Percentiles rank a stretch among this genome's conserved stretches.
These are phyloP conservation scores for Pleurotus eryngii DNA, from an alignment of 768 basidiomycete genomes.

Conservation along the genomic window DNA sequence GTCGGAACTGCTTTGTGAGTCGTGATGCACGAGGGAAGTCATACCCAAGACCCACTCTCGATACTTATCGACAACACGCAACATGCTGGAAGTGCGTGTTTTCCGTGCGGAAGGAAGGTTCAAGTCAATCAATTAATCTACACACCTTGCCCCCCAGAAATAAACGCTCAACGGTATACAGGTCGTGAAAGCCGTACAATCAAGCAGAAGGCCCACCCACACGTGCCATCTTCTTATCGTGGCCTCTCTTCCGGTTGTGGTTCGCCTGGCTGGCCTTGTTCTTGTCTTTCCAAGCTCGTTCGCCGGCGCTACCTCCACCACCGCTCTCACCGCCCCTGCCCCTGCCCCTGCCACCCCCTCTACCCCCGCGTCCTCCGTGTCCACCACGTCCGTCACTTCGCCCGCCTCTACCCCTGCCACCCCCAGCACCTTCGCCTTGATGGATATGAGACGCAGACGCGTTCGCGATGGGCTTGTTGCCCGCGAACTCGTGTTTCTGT, in stretches of 20 bases:
- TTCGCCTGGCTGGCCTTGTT: conserved; percentile 73
- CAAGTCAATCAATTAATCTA: no score
- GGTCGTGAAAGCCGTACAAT: background rate
- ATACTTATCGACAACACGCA: no score
- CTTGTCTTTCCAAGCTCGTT: conserved; percentile 72
- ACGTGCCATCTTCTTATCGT: conserved; percentile 85
- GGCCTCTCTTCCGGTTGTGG: conserved; percentile 75
- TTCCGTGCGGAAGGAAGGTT: no score
- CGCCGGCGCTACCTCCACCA: conserved; percentile 40
- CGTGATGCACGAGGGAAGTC: no score
- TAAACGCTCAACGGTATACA: no score
- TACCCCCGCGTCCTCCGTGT: conserved; percentile 33
- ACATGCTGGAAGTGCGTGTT: no score
- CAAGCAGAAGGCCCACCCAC: conserved; percentile 41
- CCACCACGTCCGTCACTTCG: conserved; percentile 39
- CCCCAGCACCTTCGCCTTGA: conserved; percentile 15
- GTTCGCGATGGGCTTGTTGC: conserved; percentile 39
- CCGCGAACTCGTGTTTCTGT: conserved; percentile 73
- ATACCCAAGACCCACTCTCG: no score
- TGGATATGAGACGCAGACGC: background rate
- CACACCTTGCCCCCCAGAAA: no score
- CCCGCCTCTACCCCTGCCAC: conserved; percentile 31
- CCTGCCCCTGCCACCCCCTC: conserved; percentile 32
- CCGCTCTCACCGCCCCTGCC: conserved; percentile 35
- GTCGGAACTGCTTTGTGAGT: no score